Base-by-base conservation (phyloP, 2,329 filamentous ascomycete genomes). In the Claviceps lovelessii region DNA sequence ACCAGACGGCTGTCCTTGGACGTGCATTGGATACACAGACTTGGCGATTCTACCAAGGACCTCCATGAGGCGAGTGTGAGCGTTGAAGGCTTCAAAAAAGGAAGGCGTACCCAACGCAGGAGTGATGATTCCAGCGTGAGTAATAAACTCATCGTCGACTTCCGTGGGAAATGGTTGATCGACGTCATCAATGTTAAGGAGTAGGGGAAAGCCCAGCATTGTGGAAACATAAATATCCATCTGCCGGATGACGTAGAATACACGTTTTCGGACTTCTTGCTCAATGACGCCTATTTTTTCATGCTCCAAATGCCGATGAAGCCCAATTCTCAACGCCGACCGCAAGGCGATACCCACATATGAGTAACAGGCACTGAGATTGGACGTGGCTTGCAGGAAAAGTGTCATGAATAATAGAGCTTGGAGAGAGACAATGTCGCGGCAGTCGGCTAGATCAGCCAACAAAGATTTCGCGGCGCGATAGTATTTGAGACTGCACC, bases 281-380 rank as follows among this genome's bases (percentile, higher is more conserved):
- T 86, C 82, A 55, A 86, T 78, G 2, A 79, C 74, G 51, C 78
- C 76, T 54, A 85, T 76, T 55, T 77, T 76, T 54, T 80, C 76
- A 50, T 85, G 80, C 13, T 82, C 74, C 6, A 91, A 70, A 57
- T 86, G 80, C 53, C 88, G 83, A 66, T 93, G 88, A 31, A 91
- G 73, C 8, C 88, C 88, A 70, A 91, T 83, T 33, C 86, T 80
- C 39, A 91, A 70, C n/a, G 85, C 82, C 7, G 85, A 85, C 52
- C 86, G 80, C 51, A 90, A 72, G 2, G 86, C 87, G 61, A 91
- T 85, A 7, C 87, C 87, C 50, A 91, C 78, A 61, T 88, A 90
- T 0, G 86, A 81, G 67, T 91, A 91, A 65, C 87, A 91, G 10
- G 83, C 85, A 64, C 83, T 87, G 35, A 91, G 72, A 64, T 88